Evolutionary conservation across 192 early-diverging fungal genomes (phyloP).

Genomic region (Pilaira anomala): DNA sequence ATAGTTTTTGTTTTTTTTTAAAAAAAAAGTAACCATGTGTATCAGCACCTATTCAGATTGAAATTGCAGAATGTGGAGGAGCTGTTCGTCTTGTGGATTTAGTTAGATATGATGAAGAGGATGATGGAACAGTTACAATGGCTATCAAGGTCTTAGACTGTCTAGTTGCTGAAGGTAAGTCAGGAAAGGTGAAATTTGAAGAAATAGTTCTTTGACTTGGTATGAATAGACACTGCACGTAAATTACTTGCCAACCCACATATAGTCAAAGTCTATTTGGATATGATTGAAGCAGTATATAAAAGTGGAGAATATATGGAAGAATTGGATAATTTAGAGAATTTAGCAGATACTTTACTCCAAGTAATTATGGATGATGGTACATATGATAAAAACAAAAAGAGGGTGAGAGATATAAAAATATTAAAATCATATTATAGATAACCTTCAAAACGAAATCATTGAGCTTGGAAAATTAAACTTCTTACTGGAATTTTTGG

Average conservation of each 20-base stretch:
- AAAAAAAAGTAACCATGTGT: neutral
- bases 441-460: constrained; percentile 41
- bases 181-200: too few relatives aligned
- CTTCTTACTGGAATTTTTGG: constrained; percentile 42
- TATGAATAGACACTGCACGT: neutral
- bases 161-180: constrained; percentile 21
- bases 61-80: constrained; percentile 26
- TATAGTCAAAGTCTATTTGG: constrained; percentile 7
- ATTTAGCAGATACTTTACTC: constrained; percentile 36
- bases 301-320: constrained; percentile 27
- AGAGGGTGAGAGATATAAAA: neutral
- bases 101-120: constrained; percentile 14
- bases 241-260: neutral
- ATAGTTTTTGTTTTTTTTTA: neutral
- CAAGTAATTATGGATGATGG: constrained; percentile 37
- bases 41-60: constrained; percentile 43
- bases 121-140: constrained; percentile 21
- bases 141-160: constrained; percentile 23
- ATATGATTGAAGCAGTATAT: constrained; percentile 18
- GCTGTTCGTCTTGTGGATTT: constrained; percentile 13
- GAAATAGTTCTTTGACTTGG: neutral
- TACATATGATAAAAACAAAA: constrained; percentile 12
- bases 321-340: constrained; percentile 32
- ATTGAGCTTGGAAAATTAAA: constrained; percentile 33
- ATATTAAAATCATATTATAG: constrained; percentile 9